phyloP scores from a whole-genome alignment of 495 filamentous ascomycete species.

The Daldinia concentrica region DNA sequence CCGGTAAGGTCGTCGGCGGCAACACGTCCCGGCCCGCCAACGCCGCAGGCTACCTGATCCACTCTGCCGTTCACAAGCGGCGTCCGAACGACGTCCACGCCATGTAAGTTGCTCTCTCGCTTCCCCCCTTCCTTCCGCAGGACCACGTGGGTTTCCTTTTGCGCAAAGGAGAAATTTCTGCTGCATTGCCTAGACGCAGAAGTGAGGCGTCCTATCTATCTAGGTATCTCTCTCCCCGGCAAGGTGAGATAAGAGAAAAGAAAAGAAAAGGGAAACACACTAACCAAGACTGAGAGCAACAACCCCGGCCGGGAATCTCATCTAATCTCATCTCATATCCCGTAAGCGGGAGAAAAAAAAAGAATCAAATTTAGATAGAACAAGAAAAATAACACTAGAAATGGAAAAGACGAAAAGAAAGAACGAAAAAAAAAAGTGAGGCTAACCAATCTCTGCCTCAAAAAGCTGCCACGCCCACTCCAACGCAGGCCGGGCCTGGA shows the following conservation, averaged over 20 bases:
- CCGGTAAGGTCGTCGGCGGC: constrained; percentile 63
- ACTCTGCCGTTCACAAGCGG: constrained; percentile 64
- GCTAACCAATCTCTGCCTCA: neutral
- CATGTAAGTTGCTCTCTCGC: constrained; percentile 29
- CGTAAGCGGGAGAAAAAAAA: neutral
- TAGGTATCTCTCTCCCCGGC: too few species aligned
- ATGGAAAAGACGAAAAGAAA: neutral
- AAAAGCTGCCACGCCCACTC: constrained; percentile 62
- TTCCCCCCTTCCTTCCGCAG: neutral
- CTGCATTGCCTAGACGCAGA: neutral
- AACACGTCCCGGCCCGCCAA: constrained; percentile 60
- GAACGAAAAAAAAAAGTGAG: constrained; percentile 9
- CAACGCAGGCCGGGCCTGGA: constrained; percentile 63
- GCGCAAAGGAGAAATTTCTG: neutral
- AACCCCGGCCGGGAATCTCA: neutral
- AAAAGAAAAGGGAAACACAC: neutral
- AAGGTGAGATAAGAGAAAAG: neutral
- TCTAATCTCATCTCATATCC: neutral
- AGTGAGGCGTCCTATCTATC: neutral
- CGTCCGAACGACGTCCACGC: constrained; percentile 53
- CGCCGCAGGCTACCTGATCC: constrained; percentile 76
- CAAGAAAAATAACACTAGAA: neutral
- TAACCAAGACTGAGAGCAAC: neutral
- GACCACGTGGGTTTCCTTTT: neutral
- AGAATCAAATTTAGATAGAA: neutral